Conservation (phyloP, 202 grass and related monocot species). For the Schoenoplectus tabernaemontani region DNA sequence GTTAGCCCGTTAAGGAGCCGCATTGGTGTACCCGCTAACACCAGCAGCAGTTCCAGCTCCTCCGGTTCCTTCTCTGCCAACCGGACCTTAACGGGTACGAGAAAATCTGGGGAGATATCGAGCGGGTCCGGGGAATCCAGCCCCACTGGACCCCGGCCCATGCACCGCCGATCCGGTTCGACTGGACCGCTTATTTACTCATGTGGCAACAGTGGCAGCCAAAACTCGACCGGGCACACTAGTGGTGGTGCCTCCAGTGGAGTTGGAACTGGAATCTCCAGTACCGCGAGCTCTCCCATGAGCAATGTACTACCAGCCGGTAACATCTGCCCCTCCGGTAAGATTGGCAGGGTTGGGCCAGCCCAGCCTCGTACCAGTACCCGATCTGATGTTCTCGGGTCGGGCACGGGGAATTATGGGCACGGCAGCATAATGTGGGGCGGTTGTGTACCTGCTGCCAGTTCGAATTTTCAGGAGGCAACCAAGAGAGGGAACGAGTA, state of each 20-base stretch:
- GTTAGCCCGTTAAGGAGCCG: constrained; percentile 54
- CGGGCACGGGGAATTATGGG: constrained; percentile 78
- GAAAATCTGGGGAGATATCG: constrained; percentile 18
- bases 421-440: constrained; percentile 90
- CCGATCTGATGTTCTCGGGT: constrained; percentile 69
- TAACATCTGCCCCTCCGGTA: constrained; percentile 71
- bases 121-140: constrained; percentile 74
- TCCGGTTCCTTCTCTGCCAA: constrained; percentile 52
- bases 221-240: constrained; percentile 30
- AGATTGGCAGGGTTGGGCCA: constrained; percentile 28
- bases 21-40: constrained; percentile 11
- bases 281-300: constrained; percentile 68
- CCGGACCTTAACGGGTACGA: constrained; percentile 21
- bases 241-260: constrained; percentile 25
- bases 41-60: constrained; percentile 65
- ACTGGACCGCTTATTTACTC: constrained; percentile 60
- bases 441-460: constrained; percentile 21
- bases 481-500: constrained; percentile 67
- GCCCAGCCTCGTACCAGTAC: constrained; percentile 34
- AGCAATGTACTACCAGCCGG: constrained; percentile 76
- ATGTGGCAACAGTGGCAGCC: constrained; percentile 36
- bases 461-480: constrained; percentile 51
- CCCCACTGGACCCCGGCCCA: constrained; percentile 29
- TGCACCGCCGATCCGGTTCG: constrained; percentile 63
- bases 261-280: constrained; percentile 23